Conservation (phyloP, 768 basidiomycete species). For the Naganishia vishniacii region DNA sequence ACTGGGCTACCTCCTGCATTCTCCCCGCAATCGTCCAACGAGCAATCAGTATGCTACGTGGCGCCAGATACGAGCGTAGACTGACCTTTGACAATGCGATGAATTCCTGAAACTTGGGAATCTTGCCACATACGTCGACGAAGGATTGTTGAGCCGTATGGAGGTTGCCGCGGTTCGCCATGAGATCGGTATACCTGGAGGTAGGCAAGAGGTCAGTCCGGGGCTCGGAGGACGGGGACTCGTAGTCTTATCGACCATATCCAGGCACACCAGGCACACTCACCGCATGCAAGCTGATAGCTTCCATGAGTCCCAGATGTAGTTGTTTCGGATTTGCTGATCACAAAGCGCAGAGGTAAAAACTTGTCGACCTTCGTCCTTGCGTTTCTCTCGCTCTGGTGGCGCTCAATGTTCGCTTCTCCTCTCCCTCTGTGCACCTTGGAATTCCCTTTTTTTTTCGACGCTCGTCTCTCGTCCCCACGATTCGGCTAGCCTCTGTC, state of each 20-base stretch:
- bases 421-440: too few species aligned
- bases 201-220: background rate
- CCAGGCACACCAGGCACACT: background rate
- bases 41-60: too few species aligned
- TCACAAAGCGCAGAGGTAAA: background rate
- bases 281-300: background rate
- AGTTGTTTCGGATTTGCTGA: conserved; percentile 3
- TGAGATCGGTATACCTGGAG: background rate
- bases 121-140: background rate
- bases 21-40: too few species aligned
- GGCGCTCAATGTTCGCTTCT: too few species aligned
- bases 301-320: conserved; percentile 5
- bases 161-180: background rate
- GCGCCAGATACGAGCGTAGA: too few species aligned
- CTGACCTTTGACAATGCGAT: conserved; percentile 8
- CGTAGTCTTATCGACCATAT: background rate
- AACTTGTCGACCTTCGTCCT: background rate
- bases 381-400: too few species aligned
- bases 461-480: too few species aligned
- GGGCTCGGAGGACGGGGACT: background rate
- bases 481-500: too few species aligned
- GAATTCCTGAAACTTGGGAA: background rate
- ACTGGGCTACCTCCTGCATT: too few species aligned
- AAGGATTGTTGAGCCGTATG: conserved; percentile 14
- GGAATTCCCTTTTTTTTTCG: too few species aligned